phyloP scores from a whole-genome alignment of 768 basidiomycete genomes.

The Mycena leptocephala region DNA sequence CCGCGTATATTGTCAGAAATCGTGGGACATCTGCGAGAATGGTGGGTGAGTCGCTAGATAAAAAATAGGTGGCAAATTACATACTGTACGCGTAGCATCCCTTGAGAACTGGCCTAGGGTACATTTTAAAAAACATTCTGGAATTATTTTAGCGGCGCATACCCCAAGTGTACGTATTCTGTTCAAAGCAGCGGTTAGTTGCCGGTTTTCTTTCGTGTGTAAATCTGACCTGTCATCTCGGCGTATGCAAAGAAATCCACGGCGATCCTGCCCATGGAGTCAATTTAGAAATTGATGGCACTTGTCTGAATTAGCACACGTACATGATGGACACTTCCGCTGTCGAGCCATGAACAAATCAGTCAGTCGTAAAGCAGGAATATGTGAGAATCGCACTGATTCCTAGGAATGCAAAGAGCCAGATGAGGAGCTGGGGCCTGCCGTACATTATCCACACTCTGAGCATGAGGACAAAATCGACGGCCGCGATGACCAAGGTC shows the following conservation, averaged over 20 bases:
- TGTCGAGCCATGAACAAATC: neutral
- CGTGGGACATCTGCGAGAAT: neutral
- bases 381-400: neutral
- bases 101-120: neutral
- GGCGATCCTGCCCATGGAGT: neutral
- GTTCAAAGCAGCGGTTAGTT: neutral
- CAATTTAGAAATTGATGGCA: too few species aligned
- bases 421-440: neutral
- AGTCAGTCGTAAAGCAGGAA: neutral
- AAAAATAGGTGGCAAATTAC: neutral
- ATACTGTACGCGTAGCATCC: constrained; percentile 26
- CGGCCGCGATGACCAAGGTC: neutral
- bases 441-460: constrained; percentile 28
- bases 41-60: neutral
- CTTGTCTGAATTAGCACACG: neutral
- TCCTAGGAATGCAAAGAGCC: neutral
- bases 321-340: constrained; percentile 9
- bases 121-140: neutral
- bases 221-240: neutral
- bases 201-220: too few species aligned
- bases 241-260: constrained; percentile 21
- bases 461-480: neutral
- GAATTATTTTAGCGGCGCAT: neutral
- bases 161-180: constrained; percentile 29
- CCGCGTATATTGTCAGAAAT: constrained; percentile 2